Conservation (phyloP, 2,329 filamentous ascomycete genomes). For the Monilinia laxa region DNA sequence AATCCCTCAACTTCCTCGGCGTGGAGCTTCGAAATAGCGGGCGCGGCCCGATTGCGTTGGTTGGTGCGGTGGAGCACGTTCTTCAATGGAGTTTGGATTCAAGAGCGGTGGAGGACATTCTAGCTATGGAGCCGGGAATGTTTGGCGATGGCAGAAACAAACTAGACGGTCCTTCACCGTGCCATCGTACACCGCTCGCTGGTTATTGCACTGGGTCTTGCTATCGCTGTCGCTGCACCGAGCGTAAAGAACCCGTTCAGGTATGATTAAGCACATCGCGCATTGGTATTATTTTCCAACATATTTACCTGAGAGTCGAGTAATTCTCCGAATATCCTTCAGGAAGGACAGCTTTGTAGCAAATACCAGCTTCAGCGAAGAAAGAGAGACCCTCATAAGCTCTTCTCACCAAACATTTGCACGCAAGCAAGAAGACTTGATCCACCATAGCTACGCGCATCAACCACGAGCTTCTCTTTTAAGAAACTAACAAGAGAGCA, state of each 20-base stretch:
- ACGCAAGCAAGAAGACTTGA: background rate
- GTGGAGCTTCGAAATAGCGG: conserved; percentile 3
- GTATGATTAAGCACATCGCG: background rate
- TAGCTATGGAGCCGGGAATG: background rate
- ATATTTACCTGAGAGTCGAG: background rate
- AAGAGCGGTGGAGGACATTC: conserved; percentile 8
- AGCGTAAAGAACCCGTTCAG: background rate
- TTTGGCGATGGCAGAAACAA: background rate
- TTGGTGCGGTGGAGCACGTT: conserved; percentile 14
- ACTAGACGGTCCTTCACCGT: background rate
- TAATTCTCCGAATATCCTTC: background rate
- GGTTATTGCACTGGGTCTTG: background rate
- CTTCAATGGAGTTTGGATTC: conserved; percentile 1
- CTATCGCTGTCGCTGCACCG: background rate
- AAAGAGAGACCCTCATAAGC: background rate
- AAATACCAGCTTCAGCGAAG: background rate
- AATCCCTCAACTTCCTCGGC: conserved; percentile 10
- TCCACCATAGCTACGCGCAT: conserved; percentile 13
- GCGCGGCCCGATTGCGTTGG: conserved; percentile 8
- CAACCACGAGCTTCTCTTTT: background rate
- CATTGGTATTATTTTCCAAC: background rate
- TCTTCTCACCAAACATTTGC: conserved; percentile 1
- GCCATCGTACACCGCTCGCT: background rate
- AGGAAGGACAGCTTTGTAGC: background rate
- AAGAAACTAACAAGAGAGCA: background rate